A percentile compares a stretch with the other conserved stretches of the same genome.
Conservation (phyloP, 345 rosid species). For the Aethionema arabicum region DNA sequence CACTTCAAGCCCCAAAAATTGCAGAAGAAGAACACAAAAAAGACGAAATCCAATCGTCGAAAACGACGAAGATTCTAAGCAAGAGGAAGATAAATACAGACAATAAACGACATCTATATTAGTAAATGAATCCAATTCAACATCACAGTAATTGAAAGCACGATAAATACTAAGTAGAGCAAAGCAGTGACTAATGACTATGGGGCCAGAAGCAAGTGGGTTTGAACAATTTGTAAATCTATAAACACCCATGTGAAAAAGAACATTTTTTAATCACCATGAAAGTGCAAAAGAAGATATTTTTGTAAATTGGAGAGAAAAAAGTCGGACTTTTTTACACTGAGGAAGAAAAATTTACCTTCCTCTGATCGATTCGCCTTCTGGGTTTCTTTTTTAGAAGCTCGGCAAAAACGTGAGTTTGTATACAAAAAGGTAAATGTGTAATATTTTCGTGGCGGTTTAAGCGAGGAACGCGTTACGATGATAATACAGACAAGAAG, state of each 20-base stretch:
- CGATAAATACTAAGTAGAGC: conserved; percentile 3
- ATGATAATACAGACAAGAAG: conserved; percentile 7
- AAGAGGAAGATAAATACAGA: conserved; percentile 21
- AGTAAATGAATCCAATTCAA: conserved; percentile 23
- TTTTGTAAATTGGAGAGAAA: conserved; percentile 1
- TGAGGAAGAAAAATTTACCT: background rate
- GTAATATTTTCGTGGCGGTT: conserved; percentile 23
- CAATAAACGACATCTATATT: conserved; percentile 4
- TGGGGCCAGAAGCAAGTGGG: conserved; percentile 17
- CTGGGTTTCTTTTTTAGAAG: conserved; percentile 9
- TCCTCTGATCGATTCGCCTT: conserved; percentile 18
- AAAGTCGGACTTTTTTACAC: background rate
- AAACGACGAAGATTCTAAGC: conserved; percentile 17
- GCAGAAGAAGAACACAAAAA: conserved; percentile 21
- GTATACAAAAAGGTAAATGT: background rate
- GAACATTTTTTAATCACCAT: conserved; percentile 15
- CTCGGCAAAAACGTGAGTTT: background rate
- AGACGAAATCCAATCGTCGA: conserved; percentile 6
- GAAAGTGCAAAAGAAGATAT: conserved; percentile 12
- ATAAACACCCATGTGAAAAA: conserved; percentile 22
- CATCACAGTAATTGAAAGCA: conserved; percentile 20
- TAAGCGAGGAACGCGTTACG: conserved; percentile 11
- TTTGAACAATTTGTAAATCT: conserved; percentile 11
- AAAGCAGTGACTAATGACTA: conserved; percentile 23
- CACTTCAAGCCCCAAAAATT: conserved; percentile 9